Evolutionary conservation across 2,329 filamentous ascomycete genomes (phyloP), one percentile per base, ranked within the genome.

Genomic region (Phialophora macrospora): DNA sequence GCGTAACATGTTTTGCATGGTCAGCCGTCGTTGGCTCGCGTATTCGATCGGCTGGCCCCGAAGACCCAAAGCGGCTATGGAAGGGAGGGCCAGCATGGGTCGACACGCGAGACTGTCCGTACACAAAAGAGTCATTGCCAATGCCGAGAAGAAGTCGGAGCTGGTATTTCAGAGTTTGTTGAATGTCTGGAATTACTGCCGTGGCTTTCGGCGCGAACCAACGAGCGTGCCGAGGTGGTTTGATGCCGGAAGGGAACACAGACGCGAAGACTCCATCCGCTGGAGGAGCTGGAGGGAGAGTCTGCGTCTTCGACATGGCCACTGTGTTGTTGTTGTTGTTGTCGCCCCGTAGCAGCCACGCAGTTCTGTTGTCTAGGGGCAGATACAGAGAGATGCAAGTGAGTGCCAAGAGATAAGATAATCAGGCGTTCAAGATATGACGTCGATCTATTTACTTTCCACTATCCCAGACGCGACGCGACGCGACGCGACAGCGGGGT

Each of bases 121-220:
- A 68, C 48, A 66, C 38, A 28, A 63, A 70, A 4, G 9, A 9
- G 38, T 70, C 65, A 48, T 64, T 58, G 7, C 64, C 63, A 14
- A 70, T 66, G 22, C 68, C 68, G n/a, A 70, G 63, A n/a, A 70
- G 63, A 14, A 55, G n/a, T 56, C 51, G 55, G n/a, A 70, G 49
- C 24, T 64, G 63, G 11, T 17, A 12, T 22, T 52, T 48, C 22
- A 70, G 44, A 11, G 41, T 9, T 24, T 30, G 24, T 24, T 55
- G 52, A 22, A 68, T 70, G 5, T 58, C 63, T 26, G 68, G 63
- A 24, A 70, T 55, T 11, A 30, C 48, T n/a, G 48, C 49, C 7
- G 48, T 44, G 24, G 63, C 61, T 8, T 44, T 26, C 3, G 60
- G 46, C 7, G 54, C 60, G 55, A 68, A 68, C 22, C 58, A 63